Conservation (phyloP, 225 moss, liverwort and hornwort species). For the Sphagnum tenellum region DNA sequence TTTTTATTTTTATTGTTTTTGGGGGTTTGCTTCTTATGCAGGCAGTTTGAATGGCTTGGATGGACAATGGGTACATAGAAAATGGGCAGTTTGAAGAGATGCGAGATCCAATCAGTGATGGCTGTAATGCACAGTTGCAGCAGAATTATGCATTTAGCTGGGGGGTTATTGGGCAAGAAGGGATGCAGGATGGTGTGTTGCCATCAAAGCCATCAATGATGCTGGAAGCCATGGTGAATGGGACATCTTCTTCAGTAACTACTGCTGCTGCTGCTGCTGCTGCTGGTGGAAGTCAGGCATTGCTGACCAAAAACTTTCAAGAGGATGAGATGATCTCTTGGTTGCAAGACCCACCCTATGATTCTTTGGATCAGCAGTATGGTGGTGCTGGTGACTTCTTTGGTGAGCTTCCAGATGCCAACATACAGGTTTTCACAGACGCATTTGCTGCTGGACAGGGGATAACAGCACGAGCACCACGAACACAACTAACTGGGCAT, state of each 20-base stretch:
- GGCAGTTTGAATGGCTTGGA: conserved; percentile 30
- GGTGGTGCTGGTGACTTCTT: conserved; percentile 52
- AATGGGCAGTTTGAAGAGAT: conserved; percentile 1
- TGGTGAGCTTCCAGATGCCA: conserved; percentile 46
- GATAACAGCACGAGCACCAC: conserved; percentile 12
- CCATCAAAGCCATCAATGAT: conserved; percentile 46
- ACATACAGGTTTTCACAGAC: conserved; percentile 38
- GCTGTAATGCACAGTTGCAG: conserved; percentile 45
- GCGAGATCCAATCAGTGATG: conserved; percentile 44
- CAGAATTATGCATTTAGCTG: conserved; percentile 24
- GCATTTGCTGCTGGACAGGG: conserved; percentile 20
- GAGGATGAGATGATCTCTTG: conserved; percentile 81
- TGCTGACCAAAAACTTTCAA: conserved; percentile 9
- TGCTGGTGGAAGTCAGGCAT: conserved; percentile 18
- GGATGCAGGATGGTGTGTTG: conserved; percentile 43
- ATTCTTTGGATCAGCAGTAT: conserved; percentile 46
- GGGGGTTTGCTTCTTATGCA: not conserved
- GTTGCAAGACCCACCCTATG: conserved; percentile 80
- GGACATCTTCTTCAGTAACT: conserved; percentile 2
- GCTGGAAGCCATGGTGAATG: conserved; percentile 35
- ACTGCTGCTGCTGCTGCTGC: no score
- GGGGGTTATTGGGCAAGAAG: conserved; percentile 26
- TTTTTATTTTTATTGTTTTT: no score
- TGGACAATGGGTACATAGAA: conserved; percentile 36
- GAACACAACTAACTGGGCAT: no score